Evolutionary conservation across 2,329 filamentous ascomycete species (phyloP).

Genomic region (Chalaropsis ovoidea): DNA sequence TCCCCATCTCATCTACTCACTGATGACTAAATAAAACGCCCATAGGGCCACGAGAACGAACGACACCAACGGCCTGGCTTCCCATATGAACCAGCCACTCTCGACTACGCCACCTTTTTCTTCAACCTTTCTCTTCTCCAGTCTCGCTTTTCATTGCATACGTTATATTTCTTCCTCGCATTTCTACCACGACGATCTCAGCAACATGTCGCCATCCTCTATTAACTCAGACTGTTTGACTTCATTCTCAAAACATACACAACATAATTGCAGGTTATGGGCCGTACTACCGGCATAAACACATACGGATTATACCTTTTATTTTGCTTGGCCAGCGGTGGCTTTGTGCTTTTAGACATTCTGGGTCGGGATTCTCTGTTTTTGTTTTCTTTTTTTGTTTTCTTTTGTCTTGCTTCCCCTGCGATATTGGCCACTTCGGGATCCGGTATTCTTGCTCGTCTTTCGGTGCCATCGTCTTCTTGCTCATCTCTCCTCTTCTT

Average conservation of each 20-base stretch:
- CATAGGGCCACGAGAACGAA: background rate
- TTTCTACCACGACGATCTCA: background rate
- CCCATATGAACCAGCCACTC: background rate
- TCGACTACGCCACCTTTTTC: background rate
- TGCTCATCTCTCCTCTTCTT: slow-evolving; percentile 1
- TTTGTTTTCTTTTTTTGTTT: background rate
- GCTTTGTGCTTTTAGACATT: slow-evolving; percentile 10
- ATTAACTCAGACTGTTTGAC: background rate
- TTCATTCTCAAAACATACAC: background rate
- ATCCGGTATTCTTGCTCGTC: slow-evolving; percentile 4
- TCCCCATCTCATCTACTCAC: background rate
- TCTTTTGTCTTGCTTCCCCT: background rate
- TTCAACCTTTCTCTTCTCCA: background rate
- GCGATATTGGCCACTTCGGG: background rate
- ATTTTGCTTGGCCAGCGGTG: slow-evolving; percentile 8
- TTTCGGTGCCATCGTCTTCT: background rate
- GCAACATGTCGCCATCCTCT: background rate
- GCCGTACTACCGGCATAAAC: background rate
- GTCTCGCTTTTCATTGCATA: background rate
- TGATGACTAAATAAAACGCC: background rate
- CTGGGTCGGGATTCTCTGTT: background rate
- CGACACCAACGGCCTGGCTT: background rate
- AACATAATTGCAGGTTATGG: slow-evolving; percentile 1
- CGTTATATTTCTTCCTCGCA: background rate
- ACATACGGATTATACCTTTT: slow-evolving; percentile 2